Percentiles rank a stretch among this genome's conserved stretches.
phyloP scores from a whole-genome alignment of 176 grass and related monocot genomes.

The Luzula sylvatica region DNA sequence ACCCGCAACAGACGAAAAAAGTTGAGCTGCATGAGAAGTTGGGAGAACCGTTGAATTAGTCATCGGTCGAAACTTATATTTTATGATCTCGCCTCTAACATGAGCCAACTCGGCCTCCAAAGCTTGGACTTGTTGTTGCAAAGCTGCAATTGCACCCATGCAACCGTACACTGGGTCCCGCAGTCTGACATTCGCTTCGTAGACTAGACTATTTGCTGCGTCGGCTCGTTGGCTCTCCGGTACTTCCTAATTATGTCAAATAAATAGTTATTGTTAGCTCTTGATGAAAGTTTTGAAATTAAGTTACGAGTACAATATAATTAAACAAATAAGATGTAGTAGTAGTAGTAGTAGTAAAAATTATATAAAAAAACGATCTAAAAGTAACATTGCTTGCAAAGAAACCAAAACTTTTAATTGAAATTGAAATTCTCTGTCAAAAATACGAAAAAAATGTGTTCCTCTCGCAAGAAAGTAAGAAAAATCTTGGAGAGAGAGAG shows the following conservation, averaged over 20 bases:
- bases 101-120: conserved; percentile 61
- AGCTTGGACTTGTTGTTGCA: conserved; percentile 83
- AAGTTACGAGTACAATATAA: too few relatives aligned
- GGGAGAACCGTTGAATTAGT: conserved; percentile 26
- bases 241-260: conserved; percentile 47
- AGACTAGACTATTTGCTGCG: conserved; percentile 79
- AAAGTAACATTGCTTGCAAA: too few relatives aligned
- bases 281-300: too few relatives aligned
- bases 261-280: not conserved
- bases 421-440: too few relatives aligned
- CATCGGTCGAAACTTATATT: conserved; percentile 41
- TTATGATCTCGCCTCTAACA: conserved; percentile 56
- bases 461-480: too few relatives aligned
- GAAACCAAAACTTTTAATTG: too few relatives aligned
- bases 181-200: conserved; percentile 79
- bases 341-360: too few relatives aligned
- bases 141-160: conserved; percentile 71
- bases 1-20: conserved; percentile 28
- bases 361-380: too few relatives aligned
- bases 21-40: conserved; percentile 36
- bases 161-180: conserved; percentile 84
- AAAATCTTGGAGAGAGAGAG: too few relatives aligned
- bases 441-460: too few relatives aligned
- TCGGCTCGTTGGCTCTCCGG: conserved; percentile 77
- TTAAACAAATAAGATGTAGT: too few relatives aligned